Evolutionary conservation across 495 filamentous ascomycete genomes (phyloP).

Genomic region (Cercophora samala): DNA sequence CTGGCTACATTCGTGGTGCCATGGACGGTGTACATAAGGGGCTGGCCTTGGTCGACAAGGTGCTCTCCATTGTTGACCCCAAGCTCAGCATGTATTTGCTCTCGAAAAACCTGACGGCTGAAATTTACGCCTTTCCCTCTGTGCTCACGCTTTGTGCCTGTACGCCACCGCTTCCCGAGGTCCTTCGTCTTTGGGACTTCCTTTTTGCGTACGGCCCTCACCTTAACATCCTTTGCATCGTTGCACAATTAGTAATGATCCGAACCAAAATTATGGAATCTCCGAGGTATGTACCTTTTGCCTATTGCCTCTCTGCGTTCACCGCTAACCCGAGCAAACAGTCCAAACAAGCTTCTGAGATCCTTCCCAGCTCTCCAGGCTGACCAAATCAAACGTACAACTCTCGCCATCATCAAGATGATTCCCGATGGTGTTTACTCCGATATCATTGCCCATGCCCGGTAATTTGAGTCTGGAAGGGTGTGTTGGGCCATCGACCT

Average conservation of each 20-base stretch:
- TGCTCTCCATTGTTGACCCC: conserved; percentile 83
- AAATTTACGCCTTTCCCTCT: conserved; percentile 96
- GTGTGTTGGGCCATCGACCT: background rate
- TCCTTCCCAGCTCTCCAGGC: conserved; percentile 85
- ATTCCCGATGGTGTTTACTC: conserved; percentile 87
- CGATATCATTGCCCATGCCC: conserved; percentile 82
- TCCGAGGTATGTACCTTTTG: conserved; percentile 61
- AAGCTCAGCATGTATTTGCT: conserved; percentile 81
- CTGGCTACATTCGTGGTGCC: conserved; percentile 88
- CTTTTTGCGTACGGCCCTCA: conserved; percentile 93
- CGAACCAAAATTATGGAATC: conserved; percentile 76
- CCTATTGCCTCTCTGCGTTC: background rate
- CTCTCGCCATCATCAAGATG: conserved; percentile 74
- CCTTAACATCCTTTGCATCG: conserved; percentile 93
- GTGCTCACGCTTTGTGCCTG: conserved; percentile 94
- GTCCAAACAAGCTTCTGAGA: conserved; percentile 85
- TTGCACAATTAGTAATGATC: conserved; percentile 90
- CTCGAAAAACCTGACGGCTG: conserved; percentile 79
- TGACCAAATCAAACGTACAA: conserved; percentile 72
- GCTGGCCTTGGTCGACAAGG: conserved; percentile 83
- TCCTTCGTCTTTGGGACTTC: conserved; percentile 96
- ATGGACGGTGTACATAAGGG: conserved; percentile 98
- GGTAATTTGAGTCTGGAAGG: conserved; percentile 40
- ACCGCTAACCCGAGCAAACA: conserved; percentile 34
- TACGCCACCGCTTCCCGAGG: conserved; percentile 94